Evolutionary conservation across 106 monocot genomes (phyloP).

Genomic region (Chionographis japonica): DNA sequence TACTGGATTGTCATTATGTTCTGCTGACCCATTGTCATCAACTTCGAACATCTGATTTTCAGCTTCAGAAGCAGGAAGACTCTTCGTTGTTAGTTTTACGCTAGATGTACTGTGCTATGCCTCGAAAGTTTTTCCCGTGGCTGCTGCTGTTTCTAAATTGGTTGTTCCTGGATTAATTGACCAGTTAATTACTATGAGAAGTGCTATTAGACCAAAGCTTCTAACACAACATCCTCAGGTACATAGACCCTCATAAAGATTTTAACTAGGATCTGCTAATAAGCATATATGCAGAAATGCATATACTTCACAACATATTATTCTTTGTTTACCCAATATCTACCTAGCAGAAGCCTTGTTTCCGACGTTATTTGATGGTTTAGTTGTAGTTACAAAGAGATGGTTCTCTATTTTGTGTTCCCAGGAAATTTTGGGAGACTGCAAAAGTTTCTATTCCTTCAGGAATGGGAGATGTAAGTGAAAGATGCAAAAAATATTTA

Average conservation of each 20-base stretch:
- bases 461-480: too few species aligned
- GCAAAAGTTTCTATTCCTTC: too few species aligned
- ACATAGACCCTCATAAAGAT: not conserved
- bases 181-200: conserved; percentile 55
- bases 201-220: conserved; percentile 24
- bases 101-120: conserved; percentile 86
- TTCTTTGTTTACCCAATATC: too few species aligned
- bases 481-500: too few species aligned
- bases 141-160: conserved; percentile 61
- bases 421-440: too few species aligned
- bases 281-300: too few species aligned
- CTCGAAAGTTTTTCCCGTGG: conserved; percentile 60
- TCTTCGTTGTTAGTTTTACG: conserved; percentile 39
- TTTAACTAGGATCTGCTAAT: too few species aligned
- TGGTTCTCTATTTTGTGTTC: too few species aligned
- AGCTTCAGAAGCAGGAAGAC: conserved; percentile 51
- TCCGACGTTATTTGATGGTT: too few species aligned
- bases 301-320: too few species aligned
- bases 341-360: too few species aligned
- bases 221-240: conserved; percentile 57
- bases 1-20: not conserved
- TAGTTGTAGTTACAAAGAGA: too few species aligned
- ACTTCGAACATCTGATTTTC: conserved; percentile 21
- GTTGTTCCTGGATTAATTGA: conserved; percentile 74
- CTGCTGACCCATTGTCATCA: not conserved